phyloP scores from a whole-genome alignment of 208 protist genomes.

The Leishmania mexicana region DNA sequence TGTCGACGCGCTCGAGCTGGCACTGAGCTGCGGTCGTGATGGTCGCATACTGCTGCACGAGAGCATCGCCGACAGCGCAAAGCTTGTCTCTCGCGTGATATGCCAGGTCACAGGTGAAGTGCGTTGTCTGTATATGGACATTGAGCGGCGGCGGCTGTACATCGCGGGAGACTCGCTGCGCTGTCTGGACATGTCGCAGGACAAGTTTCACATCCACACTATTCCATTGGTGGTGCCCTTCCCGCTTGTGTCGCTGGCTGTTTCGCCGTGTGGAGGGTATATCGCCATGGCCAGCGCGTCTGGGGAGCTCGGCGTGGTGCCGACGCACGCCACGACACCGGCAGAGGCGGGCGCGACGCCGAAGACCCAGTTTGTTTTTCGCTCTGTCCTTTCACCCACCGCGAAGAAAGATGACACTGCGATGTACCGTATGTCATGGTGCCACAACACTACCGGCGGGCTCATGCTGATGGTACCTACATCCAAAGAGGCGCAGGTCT shows the following conservation, averaged over 20 bases:
- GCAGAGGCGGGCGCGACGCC: background rate
- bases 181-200: conserved; percentile 55
- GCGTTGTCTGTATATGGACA: conserved; percentile 71
- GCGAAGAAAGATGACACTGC: conserved; percentile 47
- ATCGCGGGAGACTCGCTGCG: conserved; percentile 87
- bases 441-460: conserved; percentile 21
- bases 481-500: conserved; percentile 48
- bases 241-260: conserved; percentile 60
- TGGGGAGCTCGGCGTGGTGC: conserved; percentile 53
- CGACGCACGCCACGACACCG: background rate
- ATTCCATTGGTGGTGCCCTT: conserved; percentile 65
- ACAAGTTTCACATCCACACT: conserved; percentile 51
- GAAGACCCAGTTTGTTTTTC: conserved; percentile 34
- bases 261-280: conserved; percentile 66
- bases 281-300: conserved; percentile 73
- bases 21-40: conserved; percentile 74
- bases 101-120: conserved; percentile 85
- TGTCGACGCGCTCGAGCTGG: conserved; percentile 44
- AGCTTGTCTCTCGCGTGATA: conserved; percentile 57
- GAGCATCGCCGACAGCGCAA: conserved; percentile 32
- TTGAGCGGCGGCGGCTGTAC: conserved; percentile 60
- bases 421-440: conserved; percentile 69
- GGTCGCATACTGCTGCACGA: conserved; percentile 82
- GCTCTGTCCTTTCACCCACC: conserved; percentile 43
- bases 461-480: conserved; percentile 60